A percentile compares a stretch with the other conserved stretches of the same genome.
Evolutionary conservation across 1,284 basidiomycete species (phyloP).

Genomic region (Pascua guehoae): DNA sequence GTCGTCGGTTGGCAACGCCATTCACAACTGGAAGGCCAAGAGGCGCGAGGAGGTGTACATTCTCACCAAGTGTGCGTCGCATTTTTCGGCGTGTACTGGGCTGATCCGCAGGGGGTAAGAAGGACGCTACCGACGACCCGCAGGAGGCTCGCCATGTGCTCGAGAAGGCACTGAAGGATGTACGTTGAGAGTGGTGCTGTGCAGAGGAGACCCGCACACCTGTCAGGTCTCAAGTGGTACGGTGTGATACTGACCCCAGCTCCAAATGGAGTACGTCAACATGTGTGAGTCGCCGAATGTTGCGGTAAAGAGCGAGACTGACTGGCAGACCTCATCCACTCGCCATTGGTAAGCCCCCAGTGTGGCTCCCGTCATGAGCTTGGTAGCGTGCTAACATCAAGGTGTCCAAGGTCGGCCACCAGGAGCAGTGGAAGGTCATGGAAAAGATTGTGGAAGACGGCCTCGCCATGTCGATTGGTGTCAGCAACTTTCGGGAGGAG

Average conservation of each 20-base stretch:
- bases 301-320: neutral
- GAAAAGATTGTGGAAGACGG: slow-evolving; percentile 66
- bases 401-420: slow-evolving; percentile 11
- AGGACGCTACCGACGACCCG: no score
- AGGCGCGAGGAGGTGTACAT: slow-evolving; percentile 54
- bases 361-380: slow-evolving; percentile 4
- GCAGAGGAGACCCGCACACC: no score
- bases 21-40: slow-evolving; percentile 53
- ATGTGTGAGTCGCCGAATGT: slow-evolving; percentile 28
- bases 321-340: slow-evolving; percentile 64
- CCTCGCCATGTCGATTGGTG: slow-evolving; percentile 71
- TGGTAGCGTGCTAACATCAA: neutral
- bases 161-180: no score
- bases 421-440: slow-evolving; percentile 62
- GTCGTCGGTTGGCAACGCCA: slow-evolving; percentile 48
- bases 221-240: no score
- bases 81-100: slow-evolving; percentile 38
- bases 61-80: slow-evolving; percentile 51
- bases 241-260: no score
- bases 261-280: slow-evolving; percentile 61
- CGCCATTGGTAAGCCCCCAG: slow-evolving; percentile 48
- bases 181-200: no score
- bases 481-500: slow-evolving; percentile 71
- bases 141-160: no score
- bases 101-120: no score